Evolutionary conservation across 2,329 filamentous ascomycete species (phyloP).

Genomic region (Hirsutella rhossiliensis): DNA sequence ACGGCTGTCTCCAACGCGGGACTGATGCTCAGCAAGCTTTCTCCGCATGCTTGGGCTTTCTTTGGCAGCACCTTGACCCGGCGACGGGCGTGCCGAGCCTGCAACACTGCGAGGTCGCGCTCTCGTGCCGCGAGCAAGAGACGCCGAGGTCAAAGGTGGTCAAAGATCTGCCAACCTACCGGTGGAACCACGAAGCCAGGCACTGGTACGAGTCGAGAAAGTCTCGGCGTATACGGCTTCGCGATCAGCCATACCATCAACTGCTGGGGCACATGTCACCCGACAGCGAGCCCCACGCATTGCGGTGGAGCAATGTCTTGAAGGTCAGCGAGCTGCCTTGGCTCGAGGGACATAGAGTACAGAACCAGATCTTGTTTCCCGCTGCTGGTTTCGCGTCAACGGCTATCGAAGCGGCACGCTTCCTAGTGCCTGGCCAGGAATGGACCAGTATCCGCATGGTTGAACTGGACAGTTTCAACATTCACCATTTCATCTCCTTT

Average conservation of each 20-base stretch:
- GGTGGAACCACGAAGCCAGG: background rate
- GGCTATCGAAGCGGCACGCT: constrained; percentile 15
- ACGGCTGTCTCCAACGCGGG: constrained; percentile 9
- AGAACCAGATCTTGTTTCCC: constrained; percentile 29
- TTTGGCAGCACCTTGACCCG: background rate
- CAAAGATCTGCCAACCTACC: constrained; percentile 1
- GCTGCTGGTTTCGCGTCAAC: constrained; percentile 21
- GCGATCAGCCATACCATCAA: background rate
- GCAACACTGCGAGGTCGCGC: background rate
- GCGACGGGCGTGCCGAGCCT: background rate
- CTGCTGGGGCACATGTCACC: background rate
- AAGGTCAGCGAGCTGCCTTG: constrained; percentile 17
- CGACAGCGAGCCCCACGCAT: background rate
- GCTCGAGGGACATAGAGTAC: constrained; percentile 27
- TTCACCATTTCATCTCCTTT: constrained; percentile 6
- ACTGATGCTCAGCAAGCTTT: constrained; percentile 5
- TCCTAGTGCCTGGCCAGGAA: background rate
- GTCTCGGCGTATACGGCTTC: background rate
- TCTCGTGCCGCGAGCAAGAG: background rate
- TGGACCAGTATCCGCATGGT: background rate
- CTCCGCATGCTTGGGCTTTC: constrained; percentile 6
- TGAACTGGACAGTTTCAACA: constrained; percentile 3
- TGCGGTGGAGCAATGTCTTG: constrained; percentile 9
- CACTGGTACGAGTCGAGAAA: constrained; percentile 1
- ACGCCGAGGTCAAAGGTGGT: background rate